These are phyloP conservation scores for Aspergillus taichungensis DNA, from an alignment of 495 filamentous ascomycete species.

Conservation along the genomic window DNA sequence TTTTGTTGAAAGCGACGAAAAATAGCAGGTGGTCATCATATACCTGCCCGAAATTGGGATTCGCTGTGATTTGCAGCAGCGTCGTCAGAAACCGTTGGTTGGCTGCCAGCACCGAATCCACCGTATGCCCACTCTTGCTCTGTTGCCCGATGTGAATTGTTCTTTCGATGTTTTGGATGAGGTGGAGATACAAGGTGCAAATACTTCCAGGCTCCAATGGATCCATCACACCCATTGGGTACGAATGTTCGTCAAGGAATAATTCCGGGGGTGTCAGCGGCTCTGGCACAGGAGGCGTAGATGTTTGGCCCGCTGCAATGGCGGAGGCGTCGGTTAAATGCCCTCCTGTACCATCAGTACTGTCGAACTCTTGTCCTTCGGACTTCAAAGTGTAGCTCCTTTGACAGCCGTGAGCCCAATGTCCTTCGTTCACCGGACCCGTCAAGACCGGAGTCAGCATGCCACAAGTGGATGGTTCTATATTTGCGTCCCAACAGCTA, in stretches of 20 bases:
- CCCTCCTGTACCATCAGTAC: too few relatives aligned
- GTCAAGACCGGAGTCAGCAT: too few relatives aligned
- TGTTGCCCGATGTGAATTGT: conserved; percentile 2
- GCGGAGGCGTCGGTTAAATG: too few relatives aligned
- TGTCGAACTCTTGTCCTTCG: too few relatives aligned
- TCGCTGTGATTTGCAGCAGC: conserved; percentile 6
- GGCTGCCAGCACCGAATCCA: conserved; percentile 8
- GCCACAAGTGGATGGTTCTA: too few relatives aligned
- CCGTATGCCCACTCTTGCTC: not conserved
- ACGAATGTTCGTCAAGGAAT: not conserved
- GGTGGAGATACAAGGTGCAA: conserved; percentile 7
- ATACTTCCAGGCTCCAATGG: not conserved
- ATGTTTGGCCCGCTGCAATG: too few relatives aligned
- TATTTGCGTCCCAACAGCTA: too few relatives aligned
- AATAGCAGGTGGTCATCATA: conserved; percentile 11
- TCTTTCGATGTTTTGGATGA: conserved; percentile 9
- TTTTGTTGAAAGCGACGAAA: conserved; percentile 9
- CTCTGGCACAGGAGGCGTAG: too few relatives aligned
- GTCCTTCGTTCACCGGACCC: too few relatives aligned
- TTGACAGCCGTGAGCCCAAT: too few relatives aligned
- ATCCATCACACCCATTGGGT: not conserved
- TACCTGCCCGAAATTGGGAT: not conserved
- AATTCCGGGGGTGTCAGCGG: too few relatives aligned
- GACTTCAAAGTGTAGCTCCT: too few relatives aligned
- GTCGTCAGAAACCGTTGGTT: conserved; percentile 7